Evolutionary conservation across 805 yeast species (phyloP).

Genomic region (Blastobotrys robertii): DNA sequence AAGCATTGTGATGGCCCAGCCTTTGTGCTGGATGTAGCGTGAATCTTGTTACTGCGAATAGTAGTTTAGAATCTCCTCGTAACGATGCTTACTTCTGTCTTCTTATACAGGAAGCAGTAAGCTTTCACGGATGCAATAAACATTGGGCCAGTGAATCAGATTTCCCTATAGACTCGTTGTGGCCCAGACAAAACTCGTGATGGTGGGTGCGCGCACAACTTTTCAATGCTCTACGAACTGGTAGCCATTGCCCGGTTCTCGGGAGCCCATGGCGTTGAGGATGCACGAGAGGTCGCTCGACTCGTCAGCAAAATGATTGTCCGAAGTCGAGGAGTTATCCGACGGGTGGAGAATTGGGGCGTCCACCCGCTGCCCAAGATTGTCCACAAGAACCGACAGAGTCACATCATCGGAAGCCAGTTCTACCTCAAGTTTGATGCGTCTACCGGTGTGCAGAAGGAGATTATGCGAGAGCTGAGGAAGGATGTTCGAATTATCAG

Average conservation of each 20-base stretch:
- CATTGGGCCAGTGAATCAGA: too few relatives aligned
- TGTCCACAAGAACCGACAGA: conserved; percentile 75
- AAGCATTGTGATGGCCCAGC: too few relatives aligned
- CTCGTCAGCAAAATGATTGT: conserved; percentile 78
- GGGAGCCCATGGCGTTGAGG: conserved; percentile 39
- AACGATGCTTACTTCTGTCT: too few relatives aligned
- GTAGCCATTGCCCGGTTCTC: conserved; percentile 82
- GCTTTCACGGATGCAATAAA: too few relatives aligned
- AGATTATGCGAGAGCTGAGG: conserved; percentile 67
- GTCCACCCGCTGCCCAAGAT: conserved; percentile 69
- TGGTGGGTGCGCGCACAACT: too few relatives aligned
- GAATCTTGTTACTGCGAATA: too few relatives aligned
- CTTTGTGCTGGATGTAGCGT: too few relatives aligned
- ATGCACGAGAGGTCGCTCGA: conserved; percentile 53
- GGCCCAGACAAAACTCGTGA: too few relatives aligned
- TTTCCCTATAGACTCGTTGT: not conserved
- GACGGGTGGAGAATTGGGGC: conserved; percentile 75
- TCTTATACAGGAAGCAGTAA: too few relatives aligned
- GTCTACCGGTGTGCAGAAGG: conserved; percentile 77
- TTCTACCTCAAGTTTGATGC: conserved; percentile 82
- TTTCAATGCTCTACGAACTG: conserved; percentile 73
- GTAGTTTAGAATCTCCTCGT: too few relatives aligned
- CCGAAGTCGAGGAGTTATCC: conserved; percentile 87
- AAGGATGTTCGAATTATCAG: conserved; percentile 88
- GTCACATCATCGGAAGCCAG: conserved; percentile 83